A percentile compares a stretch with the other conserved stretches of the same genome.
Conservation (phyloP, 2,329 filamentous ascomycete species). For the Coleophoma cylindrospora region DNA sequence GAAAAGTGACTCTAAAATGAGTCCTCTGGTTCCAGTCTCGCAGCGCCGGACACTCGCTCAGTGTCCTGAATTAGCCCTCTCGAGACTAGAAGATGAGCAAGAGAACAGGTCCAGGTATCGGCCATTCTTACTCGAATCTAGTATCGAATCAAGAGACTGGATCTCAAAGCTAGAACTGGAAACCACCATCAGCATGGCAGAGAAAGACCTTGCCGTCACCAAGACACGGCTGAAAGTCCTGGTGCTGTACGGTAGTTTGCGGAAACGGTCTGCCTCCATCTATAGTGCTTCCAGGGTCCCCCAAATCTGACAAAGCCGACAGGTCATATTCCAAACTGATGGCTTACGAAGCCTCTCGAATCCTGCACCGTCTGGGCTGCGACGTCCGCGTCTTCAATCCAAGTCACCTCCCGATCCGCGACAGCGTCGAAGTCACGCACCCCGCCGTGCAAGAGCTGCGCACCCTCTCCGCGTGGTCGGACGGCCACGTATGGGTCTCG, state of each 20-base stretch:
- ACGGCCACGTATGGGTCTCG: conserved; percentile 61
- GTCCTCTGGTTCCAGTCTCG: no score
- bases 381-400: conserved; percentile 62
- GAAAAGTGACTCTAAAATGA: no score
- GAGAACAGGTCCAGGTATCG: conserved; percentile 44
- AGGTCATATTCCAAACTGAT: conserved; percentile 56
- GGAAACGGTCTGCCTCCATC: conserved; percentile 27
- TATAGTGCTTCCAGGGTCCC: no score
- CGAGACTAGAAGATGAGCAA: conserved; percentile 38
- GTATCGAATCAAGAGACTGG: conserved; percentile 44
- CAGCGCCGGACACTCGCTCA: conserved; percentile 1
- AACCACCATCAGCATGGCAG: conserved; percentile 44
- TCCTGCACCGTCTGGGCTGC: conserved; percentile 59
- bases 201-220: conserved; percentile 34
- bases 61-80: conserved; percentile 34
- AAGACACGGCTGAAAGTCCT: conserved; percentile 44
- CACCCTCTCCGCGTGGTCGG: conserved; percentile 56
- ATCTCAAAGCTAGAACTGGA: conserved; percentile 48
- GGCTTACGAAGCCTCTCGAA: conserved; percentile 53
- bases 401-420: conserved; percentile 53
- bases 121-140: conserved; percentile 45
- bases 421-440: conserved; percentile 52
- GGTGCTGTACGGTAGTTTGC: conserved; percentile 56
- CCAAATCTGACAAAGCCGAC: neutral
- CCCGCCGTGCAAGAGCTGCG: conserved; percentile 59